Evolutionary conservation across 2,329 filamentous ascomycete species (phyloP).

Genomic region (Nemania sp.): DNA sequence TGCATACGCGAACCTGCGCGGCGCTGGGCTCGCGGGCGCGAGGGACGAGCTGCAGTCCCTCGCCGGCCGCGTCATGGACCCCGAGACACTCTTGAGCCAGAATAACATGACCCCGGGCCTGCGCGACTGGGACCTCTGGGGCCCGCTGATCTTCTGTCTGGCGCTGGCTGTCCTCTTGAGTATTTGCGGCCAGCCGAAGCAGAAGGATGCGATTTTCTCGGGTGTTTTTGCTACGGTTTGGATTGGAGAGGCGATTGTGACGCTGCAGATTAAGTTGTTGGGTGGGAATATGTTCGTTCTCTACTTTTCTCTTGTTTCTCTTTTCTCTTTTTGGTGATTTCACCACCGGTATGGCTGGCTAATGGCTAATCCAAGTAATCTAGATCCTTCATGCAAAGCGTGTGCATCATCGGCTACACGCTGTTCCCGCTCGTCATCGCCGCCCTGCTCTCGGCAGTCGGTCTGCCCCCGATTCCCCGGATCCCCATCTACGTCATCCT

Average conservation of each 20-base stretch:
- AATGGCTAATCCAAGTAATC: constrained; percentile 28
- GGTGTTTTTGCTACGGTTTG: constrained; percentile 96
- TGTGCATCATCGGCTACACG: constrained; percentile 98
- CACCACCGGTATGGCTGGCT: background rate
- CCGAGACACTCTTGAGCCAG: constrained; percentile 61
- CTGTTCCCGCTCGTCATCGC: constrained; percentile 96
- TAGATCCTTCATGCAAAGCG: constrained; percentile 95
- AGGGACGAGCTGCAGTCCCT: constrained; percentile 65
- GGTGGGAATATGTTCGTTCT: constrained; percentile 85
- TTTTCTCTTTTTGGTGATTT: background rate
- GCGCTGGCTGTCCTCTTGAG: constrained; percentile 86
- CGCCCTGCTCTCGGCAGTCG: constrained; percentile 81
- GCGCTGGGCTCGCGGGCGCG: constrained; percentile 60
- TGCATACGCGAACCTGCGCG: constrained; percentile 64
- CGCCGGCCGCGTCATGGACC: constrained; percentile 64
- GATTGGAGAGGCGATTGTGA: constrained; percentile 95
- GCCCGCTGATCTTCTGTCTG: constrained; percentile 91
- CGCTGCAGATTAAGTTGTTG: constrained; percentile 94
- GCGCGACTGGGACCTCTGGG: constrained; percentile 98
- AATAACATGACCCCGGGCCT: constrained; percentile 85
- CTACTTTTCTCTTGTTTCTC: constrained; percentile 31
- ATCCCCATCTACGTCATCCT: constrained; percentile 91
- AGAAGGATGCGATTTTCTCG: constrained; percentile 88
- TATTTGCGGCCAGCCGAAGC: constrained; percentile 74
- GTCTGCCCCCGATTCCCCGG: constrained; percentile 76